These are phyloP conservation scores for Papiliotrema nemorosa DNA, from an alignment of 1,284 basidiomycete species.

Conservation along the genomic window DNA sequence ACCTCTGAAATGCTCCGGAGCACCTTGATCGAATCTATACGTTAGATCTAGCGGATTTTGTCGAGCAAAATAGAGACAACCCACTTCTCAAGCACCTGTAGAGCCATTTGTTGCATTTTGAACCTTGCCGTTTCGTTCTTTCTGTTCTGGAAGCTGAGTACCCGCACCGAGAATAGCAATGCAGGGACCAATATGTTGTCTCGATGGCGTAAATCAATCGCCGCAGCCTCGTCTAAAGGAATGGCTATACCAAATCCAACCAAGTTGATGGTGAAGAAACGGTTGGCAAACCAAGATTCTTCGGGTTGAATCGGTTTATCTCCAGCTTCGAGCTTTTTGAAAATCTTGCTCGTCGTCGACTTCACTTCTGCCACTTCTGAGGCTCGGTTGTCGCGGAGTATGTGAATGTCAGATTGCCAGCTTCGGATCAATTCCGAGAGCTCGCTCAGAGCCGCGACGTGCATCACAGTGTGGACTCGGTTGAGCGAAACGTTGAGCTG, in stretches of 20 bases:
- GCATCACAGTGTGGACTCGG: conserved; percentile 85
- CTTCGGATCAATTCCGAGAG: conserved; percentile 81
- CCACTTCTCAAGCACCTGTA: conserved; percentile 77
- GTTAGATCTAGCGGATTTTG: not conserved
- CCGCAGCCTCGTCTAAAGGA: conserved; percentile 53
- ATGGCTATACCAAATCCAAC: conserved; percentile 78
- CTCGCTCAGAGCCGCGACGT: conserved; percentile 82
- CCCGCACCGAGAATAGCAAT: conserved; percentile 74
- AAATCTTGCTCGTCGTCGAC: conserved; percentile 69
- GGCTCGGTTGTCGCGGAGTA: conserved; percentile 67
- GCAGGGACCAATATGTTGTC: conserved; percentile 56
- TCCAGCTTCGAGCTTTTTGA: conserved; percentile 43
- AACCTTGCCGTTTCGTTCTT: conserved; percentile 75
- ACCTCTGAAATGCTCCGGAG: conserved; percentile 65
- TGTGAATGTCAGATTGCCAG: conserved; percentile 65
- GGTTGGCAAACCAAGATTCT: conserved; percentile 62
- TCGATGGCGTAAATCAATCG: conserved; percentile 51
- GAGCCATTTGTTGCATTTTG: conserved; percentile 65
- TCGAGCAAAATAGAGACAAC: conserved; percentile 22
- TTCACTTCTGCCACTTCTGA: conserved; percentile 76
- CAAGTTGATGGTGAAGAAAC: conserved; percentile 63
- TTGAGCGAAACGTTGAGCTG: conserved; percentile 57
- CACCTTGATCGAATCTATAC: conserved; percentile 69
- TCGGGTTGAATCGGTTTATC: conserved; percentile 34
- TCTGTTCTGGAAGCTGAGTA: conserved; percentile 67